These are phyloP conservation scores for Pythium aphanidermatum DNA, from an alignment of 352 stramenopile genomes.

Conservation along the genomic window DNA sequence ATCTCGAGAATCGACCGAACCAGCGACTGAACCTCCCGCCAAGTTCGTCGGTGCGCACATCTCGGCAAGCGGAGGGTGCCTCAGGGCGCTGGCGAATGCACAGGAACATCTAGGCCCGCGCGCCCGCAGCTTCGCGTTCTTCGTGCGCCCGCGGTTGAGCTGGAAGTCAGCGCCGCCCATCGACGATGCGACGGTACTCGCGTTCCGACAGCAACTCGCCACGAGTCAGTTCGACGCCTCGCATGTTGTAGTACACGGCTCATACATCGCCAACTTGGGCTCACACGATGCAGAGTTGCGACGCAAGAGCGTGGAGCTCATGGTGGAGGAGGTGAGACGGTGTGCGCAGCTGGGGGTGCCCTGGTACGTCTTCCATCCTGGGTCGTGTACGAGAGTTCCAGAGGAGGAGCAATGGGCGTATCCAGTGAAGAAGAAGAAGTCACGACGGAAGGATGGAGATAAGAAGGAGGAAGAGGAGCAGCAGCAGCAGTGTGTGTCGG, in stretches of 20 bases:
- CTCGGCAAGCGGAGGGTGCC: constrained; percentile 27
- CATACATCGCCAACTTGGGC: constrained; percentile 38
- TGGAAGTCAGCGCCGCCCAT: constrained; percentile 26
- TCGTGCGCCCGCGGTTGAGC: constrained; percentile 31
- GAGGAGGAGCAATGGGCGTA: constrained; percentile 2
- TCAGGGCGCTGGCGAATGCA: constrained; percentile 28
- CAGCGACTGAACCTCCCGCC: too few relatives aligned
- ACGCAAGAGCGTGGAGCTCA: constrained; percentile 28
- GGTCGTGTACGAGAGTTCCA: constrained; percentile 22
- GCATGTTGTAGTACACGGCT: constrained; percentile 34
- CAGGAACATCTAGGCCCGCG: constrained; percentile 18
- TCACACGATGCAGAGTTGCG: constrained; percentile 28
- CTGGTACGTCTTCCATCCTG: constrained; percentile 41
- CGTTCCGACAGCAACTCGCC: constrained; percentile 20
- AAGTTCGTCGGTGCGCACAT: constrained; percentile 38
- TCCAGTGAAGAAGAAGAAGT: constrained; percentile 8
- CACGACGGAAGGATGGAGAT: background rate
- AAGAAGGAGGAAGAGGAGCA: background rate
- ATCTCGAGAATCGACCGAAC: too few relatives aligned
- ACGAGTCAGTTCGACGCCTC: constrained; percentile 7
- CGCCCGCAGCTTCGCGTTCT: constrained; percentile 29
- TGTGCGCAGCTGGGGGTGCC: constrained; percentile 31
- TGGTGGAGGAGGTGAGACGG: constrained; percentile 35
- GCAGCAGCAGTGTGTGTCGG: background rate
- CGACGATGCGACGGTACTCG: background rate